phyloP scores from a whole-genome alignment of 1,284 basidiomycete genomes.

The Marasmius fiardii region DNA sequence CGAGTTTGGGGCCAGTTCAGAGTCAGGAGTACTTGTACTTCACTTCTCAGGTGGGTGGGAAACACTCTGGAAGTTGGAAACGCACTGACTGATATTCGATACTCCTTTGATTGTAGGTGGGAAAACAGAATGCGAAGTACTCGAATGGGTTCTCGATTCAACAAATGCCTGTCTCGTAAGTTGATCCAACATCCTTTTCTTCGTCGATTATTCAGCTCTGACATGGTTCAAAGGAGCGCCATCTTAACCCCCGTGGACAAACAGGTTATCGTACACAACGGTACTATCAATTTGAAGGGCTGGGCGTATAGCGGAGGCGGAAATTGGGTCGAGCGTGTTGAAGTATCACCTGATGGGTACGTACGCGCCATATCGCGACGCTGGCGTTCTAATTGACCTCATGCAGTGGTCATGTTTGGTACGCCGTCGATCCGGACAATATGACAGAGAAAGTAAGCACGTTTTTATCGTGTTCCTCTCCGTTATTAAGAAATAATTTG shows the following conservation, averaged over 20 bases:
- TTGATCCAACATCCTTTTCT: constrained; percentile 7
- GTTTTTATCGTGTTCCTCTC: background rate
- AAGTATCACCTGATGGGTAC: constrained; percentile 51
- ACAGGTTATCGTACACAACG: constrained; percentile 47
- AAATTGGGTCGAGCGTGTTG: constrained; percentile 54
- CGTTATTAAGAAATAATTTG: background rate
- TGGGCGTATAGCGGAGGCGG: constrained; percentile 57
- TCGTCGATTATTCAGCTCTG: background rate
- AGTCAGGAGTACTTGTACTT: constrained; percentile 54
- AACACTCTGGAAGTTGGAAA: background rate
- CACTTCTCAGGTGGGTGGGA: constrained; percentile 32
- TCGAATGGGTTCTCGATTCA: constrained; percentile 53
- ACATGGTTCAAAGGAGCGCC: constrained; percentile 37
- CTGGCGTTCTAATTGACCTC: background rate
- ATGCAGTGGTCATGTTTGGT: constrained; percentile 46
- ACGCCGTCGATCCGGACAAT: constrained; percentile 41
- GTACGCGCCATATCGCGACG: constrained; percentile 12
- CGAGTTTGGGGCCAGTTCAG: constrained; percentile 52
- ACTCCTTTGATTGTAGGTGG: constrained; percentile 29
- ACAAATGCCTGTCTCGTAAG: constrained; percentile 56
- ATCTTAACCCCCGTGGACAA: constrained; percentile 45
- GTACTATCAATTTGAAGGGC: constrained; percentile 41
- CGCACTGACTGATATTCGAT: background rate
- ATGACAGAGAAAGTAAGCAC: constrained; percentile 44
- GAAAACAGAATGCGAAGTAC: constrained; percentile 48